These are phyloP conservation scores for Aureobasidium sp. DNA, from an alignment of 2,329 filamentous ascomycete genomes.

Conservation along the genomic window DNA sequence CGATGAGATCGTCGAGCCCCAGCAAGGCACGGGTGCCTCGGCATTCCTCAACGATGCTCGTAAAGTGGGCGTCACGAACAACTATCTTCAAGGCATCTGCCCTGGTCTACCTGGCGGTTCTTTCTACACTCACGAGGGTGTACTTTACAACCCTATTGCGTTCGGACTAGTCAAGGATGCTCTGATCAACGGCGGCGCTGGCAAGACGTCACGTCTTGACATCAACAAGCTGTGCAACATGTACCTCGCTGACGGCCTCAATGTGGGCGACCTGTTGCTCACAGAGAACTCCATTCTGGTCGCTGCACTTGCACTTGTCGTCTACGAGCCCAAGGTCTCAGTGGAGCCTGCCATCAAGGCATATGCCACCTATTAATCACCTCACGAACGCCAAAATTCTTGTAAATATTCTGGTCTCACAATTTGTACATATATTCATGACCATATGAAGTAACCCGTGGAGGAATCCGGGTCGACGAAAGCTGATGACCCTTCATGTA, in stretches of 20 bases:
- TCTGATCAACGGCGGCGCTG: conserved; percentile 39
- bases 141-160: conserved; percentile 41
- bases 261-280: conserved; percentile 37
- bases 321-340: conserved; percentile 26
- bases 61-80: conserved; percentile 41
- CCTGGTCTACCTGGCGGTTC: conserved; percentile 31
- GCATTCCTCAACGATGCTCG: conserved; percentile 35
- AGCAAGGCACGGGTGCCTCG: conserved; percentile 38
- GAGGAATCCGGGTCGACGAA: neutral
- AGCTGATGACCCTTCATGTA: neutral
- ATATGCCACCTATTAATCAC: conserved; percentile 23
- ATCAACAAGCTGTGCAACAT: conserved; percentile 31
- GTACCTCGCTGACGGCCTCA: conserved; percentile 30
- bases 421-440: neutral
- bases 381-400: neutral
- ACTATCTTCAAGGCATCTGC: conserved; percentile 40
- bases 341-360: conserved; percentile 33
- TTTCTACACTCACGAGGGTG: conserved; percentile 43
- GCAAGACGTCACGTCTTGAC: conserved; percentile 30
- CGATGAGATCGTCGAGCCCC: conserved; percentile 46
- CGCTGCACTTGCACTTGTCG: conserved; percentile 27
- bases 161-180: conserved; percentile 40
- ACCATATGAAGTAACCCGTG: neutral
- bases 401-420: neutral
- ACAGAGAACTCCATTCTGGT: conserved; percentile 36